phyloP scores from a whole-genome alignment of 768 basidiomycete genomes.

The Boletus edulis region DNA sequence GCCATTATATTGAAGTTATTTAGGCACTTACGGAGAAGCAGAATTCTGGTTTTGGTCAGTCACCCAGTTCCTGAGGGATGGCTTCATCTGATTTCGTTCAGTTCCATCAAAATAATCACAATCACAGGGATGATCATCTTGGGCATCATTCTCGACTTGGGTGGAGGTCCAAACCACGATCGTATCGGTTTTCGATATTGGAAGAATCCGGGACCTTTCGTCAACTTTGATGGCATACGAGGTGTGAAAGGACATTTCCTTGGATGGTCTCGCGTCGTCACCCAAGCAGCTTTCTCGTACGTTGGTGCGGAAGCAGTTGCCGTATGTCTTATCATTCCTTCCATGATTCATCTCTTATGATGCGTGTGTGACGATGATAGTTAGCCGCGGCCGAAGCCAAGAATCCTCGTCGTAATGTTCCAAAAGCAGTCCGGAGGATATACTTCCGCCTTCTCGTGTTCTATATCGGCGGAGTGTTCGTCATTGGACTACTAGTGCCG shows the following conservation, averaged over 20 bases:
- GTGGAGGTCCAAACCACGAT: slow-evolving; percentile 52
- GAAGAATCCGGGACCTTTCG: slow-evolving; percentile 54
- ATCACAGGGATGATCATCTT: slow-evolving; percentile 41
- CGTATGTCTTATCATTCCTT: slow-evolving; percentile 14
- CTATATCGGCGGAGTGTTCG: slow-evolving; percentile 35
- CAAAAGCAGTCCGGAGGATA: slow-evolving; percentile 37
- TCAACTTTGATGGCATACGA: slow-evolving; percentile 35
- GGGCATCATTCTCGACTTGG: slow-evolving; percentile 46
- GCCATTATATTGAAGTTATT: not conserved
- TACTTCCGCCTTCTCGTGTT: slow-evolving; percentile 40
- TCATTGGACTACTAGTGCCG: slow-evolving; percentile 46
- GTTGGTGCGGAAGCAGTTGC: slow-evolving; percentile 51
- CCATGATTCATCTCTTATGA: not conserved
- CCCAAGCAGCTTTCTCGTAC: slow-evolving; percentile 56
- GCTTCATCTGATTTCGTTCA: slow-evolving; percentile 13
- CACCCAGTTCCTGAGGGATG: not conserved
- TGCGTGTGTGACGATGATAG: slow-evolving; percentile 3
- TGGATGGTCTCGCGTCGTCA: slow-evolving; percentile 47
- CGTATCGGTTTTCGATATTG: slow-evolving; percentile 46
- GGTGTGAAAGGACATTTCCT: slow-evolving; percentile 48
- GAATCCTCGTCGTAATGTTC: slow-evolving; percentile 42
- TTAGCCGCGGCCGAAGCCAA: slow-evolving; percentile 44
- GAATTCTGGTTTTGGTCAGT: slow-evolving; percentile 44
- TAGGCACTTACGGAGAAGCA: slow-evolving; percentile 39
- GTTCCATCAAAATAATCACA: slow-evolving; percentile 50